A percentile compares a stretch with the other conserved stretches of the same genome.
Conservation (phyloP, 345 rosid genomes). For the Firmiana major region DNA sequence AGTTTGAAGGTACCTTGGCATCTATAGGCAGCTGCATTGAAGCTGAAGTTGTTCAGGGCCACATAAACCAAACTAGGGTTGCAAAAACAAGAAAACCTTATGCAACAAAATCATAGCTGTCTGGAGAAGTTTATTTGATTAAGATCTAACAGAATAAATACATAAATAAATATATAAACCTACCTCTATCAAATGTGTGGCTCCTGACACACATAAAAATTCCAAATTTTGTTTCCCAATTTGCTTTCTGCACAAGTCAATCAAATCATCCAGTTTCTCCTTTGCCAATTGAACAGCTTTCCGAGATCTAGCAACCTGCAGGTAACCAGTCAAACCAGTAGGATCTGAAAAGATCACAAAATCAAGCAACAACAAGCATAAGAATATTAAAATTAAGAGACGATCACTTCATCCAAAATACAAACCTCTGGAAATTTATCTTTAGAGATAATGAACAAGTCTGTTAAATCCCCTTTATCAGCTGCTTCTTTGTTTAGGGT, state of each 20-base stretch:
- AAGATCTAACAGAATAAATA: background rate
- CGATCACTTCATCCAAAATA: constrained; percentile 10
- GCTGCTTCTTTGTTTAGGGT: constrained; percentile 76
- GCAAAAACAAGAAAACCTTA: background rate
- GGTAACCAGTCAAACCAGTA: constrained; percentile 10
- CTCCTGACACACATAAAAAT: constrained; percentile 56
- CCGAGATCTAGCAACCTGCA: constrained; percentile 67
- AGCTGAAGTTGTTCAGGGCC: constrained; percentile 12
- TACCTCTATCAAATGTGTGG: constrained; percentile 72
- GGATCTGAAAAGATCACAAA: constrained; percentile 2
- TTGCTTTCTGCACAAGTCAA: constrained; percentile 43
- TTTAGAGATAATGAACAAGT: constrained; percentile 50
- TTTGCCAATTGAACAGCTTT: constrained; percentile 55
- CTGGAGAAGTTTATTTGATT: background rate
- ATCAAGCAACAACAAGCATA: background rate
- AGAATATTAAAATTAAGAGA: constrained; percentile 6
- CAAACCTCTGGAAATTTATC: constrained; percentile 76
- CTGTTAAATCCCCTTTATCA: constrained; percentile 58
- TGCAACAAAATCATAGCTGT: background rate
- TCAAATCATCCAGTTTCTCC: constrained; percentile 56
- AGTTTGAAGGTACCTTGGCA: constrained; percentile 64
- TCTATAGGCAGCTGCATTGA: constrained; percentile 66
- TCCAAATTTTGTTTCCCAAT: constrained; percentile 47
- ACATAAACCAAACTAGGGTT: background rate
- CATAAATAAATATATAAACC: constrained; percentile 1